Evolutionary conservation across 192 early-diverging fungal genomes (phyloP), one percentile per base, ranked within the genome.

Genomic region (Mortierella antarctica): DNA sequence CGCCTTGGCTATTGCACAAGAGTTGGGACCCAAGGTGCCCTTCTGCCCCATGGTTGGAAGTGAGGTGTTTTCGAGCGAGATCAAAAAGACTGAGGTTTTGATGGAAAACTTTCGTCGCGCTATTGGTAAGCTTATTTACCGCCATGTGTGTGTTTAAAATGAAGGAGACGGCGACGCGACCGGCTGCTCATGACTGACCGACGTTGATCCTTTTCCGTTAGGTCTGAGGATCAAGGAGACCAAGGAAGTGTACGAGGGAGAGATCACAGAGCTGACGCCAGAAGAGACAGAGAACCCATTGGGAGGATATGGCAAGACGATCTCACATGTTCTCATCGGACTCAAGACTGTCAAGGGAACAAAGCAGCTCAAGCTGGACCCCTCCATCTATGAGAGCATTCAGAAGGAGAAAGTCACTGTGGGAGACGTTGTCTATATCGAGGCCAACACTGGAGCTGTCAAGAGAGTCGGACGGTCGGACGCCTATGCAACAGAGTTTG

Each of bases 181-280:
- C 62, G 6, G 18, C 49, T 64, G 6, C 49, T 52, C 42, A 6
- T 17, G 48, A 50, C 17, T n/a, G 20, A 31, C 31, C 31, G 1
- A 45, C 12, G 14, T 57, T 11, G 14, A 15, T 12, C 42, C 31
- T 64, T 18, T 41, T 41, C 18, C 61, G 20, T 31, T 76, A 90
- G 95, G 95, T 23, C 85, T 99, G 58, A 91, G 97, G 44, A 96
- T 98, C 83, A 98, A 98, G 85, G 98, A 99, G 71, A 96, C 95
- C 31, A 99, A 98, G 84, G 97, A 99, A 84, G 98, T 99, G 0
- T 99, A 99, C 73, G 98, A 99, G 83, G 98, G 98, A 62, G 98
- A 99, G 83, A 96, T 99, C 23, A 98, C 96, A 0, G 97, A 99
- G 73, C 85, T 99, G 45, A 95, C 95, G 18, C 97, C 97, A 45